A percentile compares a stretch with the other conserved stretches of the same genome.
Evolutionary conservation across 257 asterid genomes (phyloP).

Genomic region (Eucommia ulmoides): DNA sequence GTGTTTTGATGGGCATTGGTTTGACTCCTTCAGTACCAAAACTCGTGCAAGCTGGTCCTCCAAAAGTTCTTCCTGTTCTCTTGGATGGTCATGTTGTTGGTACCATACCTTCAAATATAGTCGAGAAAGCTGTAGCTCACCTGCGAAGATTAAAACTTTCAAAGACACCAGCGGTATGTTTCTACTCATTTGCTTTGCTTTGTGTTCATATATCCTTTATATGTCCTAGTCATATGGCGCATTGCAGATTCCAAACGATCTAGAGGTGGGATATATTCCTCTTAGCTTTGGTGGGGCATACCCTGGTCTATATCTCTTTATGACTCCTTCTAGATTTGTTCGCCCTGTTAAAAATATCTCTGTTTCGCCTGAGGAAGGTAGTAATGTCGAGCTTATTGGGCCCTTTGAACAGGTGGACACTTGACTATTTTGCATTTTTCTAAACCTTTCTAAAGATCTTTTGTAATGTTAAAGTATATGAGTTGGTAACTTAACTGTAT

Average conservation of each 20-base stretch:
- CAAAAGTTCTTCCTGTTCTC: constrained; percentile 73
- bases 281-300: constrained; percentile 87
- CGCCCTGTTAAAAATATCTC: constrained; percentile 73
- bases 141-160: constrained; percentile 73
- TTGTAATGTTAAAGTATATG: no score
- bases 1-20: constrained; percentile 49
- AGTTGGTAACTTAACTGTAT: no score
- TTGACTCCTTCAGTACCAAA: constrained; percentile 74
- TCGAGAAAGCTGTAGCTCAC: constrained; percentile 58
- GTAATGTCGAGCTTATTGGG: constrained; percentile 73
- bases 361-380: constrained; percentile 49
- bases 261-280: constrained; percentile 94
- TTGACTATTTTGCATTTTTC: constrained; percentile 5
- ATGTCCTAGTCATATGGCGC: constrained; percentile 6
- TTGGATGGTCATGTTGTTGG: constrained; percentile 93
- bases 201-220: constrained; percentile 3
- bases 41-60: constrained; percentile 76
- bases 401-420: constrained; percentile 75
- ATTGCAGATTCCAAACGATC: constrained; percentile 80
- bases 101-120: constrained; percentile 40
- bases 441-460: constrained; percentile 2
- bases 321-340: constrained; percentile 87
- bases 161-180: constrained; percentile 45
- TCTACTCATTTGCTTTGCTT: constrained; percentile 5
- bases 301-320: constrained; percentile 77